Percentiles rank a stretch among this genome's conserved stretches.
phyloP scores from a whole-genome alignment of 352 stramenopile genomes.

The Phytophthora brassicae region DNA sequence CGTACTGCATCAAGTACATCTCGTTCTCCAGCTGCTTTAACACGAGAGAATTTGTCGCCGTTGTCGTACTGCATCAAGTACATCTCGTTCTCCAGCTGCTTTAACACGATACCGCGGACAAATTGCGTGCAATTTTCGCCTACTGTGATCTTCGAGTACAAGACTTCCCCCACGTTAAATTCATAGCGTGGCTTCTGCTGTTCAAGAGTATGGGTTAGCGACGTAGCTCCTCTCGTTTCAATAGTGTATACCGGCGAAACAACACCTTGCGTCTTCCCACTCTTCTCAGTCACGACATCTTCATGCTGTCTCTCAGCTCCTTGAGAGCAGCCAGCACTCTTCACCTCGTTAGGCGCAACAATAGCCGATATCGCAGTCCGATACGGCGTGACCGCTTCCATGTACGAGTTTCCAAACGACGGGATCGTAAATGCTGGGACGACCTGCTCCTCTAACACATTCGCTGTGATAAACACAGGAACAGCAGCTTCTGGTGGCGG shows the following conservation, averaged over 20 bases:
- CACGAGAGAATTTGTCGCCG: slow-evolving; percentile 57
- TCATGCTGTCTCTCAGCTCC: not conserved
- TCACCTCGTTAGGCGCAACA: slow-evolving; percentile 14
- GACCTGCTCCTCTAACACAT: slow-evolving; percentile 21
- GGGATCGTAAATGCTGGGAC: slow-evolving; percentile 27
- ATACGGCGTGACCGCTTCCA: slow-evolving; percentile 25
- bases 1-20: slow-evolving; percentile 52
- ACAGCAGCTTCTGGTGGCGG: not conserved
- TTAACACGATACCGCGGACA: slow-evolving; percentile 43
- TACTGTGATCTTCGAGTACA: slow-evolving; percentile 50
- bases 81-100: slow-evolving; percentile 40
- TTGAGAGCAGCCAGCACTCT: not conserved
- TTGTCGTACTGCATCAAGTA: slow-evolving; percentile 64
- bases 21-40: slow-evolving; percentile 44
- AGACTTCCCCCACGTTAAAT: slow-evolving; percentile 36
- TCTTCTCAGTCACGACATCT: not conserved
- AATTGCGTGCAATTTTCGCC: slow-evolving; percentile 42
- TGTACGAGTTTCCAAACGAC: slow-evolving; percentile 15
- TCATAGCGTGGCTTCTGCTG: slow-evolving; percentile 17
- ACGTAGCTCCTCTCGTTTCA: slow-evolving; percentile 7
- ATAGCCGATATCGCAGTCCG: slow-evolving; percentile 36
- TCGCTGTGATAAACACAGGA: slow-evolving; percentile 7
- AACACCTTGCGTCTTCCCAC: not conserved
- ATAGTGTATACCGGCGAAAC: not conserved
- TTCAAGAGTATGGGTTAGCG: not conserved